Percentiles rank a stretch among this genome's conserved stretches.
Evolutionary conservation across 2,329 filamentous ascomycete species (phyloP).

Genomic region (Beauveria sp.): DNA sequence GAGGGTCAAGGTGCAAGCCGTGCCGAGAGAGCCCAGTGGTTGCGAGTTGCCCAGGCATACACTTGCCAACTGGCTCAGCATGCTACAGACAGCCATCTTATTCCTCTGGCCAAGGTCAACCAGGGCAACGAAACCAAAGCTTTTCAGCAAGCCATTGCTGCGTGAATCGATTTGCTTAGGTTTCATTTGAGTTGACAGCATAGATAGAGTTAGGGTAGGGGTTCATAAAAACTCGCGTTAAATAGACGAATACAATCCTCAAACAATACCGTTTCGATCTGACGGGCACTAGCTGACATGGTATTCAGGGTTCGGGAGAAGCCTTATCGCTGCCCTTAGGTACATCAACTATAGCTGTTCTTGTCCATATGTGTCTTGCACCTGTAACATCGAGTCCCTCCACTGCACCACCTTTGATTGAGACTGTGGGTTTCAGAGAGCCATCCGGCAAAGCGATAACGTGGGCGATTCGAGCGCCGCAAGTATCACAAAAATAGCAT

Average conservation of each 20-base stretch:
- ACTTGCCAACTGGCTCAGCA: conserved; percentile 31
- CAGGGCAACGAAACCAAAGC: conserved; percentile 47
- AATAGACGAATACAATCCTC: neutral
- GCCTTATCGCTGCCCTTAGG: conserved; percentile 26
- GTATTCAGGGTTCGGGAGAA: conserved; percentile 12
- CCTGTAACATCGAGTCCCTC: conserved; percentile 31
- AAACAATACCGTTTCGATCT: neutral
- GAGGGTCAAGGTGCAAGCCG: conserved; percentile 51
- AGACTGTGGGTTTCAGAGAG: conserved; percentile 27
- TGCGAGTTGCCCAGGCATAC: conserved; percentile 51
- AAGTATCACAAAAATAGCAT: conserved; percentile 35
- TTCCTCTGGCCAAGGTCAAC: conserved; percentile 48
- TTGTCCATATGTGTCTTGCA: conserved; percentile 38
- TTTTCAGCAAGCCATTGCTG: conserved; percentile 41
- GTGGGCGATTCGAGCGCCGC: conserved; percentile 41
- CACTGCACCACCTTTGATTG: conserved; percentile 39
- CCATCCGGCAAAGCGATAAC: conserved; percentile 31
- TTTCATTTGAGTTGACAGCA: neutral
- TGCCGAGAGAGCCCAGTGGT: conserved; percentile 52
- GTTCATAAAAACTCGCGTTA: conserved; percentile 12
- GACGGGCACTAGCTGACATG: neutral
- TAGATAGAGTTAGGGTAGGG: neutral
- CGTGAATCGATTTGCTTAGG: conserved; percentile 11
- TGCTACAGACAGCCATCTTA: conserved; percentile 31
- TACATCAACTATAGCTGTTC: conserved; percentile 36